A percentile compares a stretch with the other conserved stretches of the same genome.
phyloP scores from a whole-genome alignment of 768 basidiomycete genomes.

The Tephrocybe sp. region DNA sequence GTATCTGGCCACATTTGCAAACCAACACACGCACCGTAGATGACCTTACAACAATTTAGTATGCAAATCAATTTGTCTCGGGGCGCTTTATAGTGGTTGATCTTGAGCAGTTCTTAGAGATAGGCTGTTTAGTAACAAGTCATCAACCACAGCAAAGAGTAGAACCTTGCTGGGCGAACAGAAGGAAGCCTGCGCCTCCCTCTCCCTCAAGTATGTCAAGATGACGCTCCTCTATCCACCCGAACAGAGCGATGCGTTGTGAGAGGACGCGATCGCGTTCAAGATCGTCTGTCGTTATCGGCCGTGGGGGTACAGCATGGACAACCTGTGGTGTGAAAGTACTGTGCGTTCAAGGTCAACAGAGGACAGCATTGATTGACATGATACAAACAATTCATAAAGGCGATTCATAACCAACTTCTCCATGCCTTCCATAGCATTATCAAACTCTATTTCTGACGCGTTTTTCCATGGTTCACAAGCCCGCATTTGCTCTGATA shows the following conservation, averaged over 20 bases:
- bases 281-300: slow-evolving; percentile 92
- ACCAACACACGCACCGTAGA: slow-evolving; percentile 72
- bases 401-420: slow-evolving; percentile 98
- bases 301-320: slow-evolving; percentile 63
- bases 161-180: slow-evolving; percentile 86
- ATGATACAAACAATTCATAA: slow-evolving; percentile 81
- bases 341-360: slow-evolving; percentile 38
- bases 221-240: slow-evolving; percentile 87
- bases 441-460: slow-evolving; percentile 86
- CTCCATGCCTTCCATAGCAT: slow-evolving; percentile 98
- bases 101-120: slow-evolving; percentile 80
- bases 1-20: slow-evolving; percentile 5
- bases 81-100: slow-evolving; percentile 99
- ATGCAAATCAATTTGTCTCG: slow-evolving; percentile 98
- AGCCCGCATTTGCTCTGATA: slow-evolving; percentile 82
- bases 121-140: neutral
- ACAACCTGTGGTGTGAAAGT: slow-evolving; percentile 90
- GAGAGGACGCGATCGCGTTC: slow-evolving; percentile 90
- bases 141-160: neutral
- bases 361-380: neutral
- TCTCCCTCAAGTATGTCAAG: slow-evolving; percentile 85
- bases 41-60: slow-evolving; percentile 97
- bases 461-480: slow-evolving; percentile 81
- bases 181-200: slow-evolving; percentile 76
- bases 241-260: slow-evolving; percentile 88